Evolutionary conservation across 192 early-diverging fungal species (phyloP).

Genomic region (Entomortierella chlamydospora): DNA sequence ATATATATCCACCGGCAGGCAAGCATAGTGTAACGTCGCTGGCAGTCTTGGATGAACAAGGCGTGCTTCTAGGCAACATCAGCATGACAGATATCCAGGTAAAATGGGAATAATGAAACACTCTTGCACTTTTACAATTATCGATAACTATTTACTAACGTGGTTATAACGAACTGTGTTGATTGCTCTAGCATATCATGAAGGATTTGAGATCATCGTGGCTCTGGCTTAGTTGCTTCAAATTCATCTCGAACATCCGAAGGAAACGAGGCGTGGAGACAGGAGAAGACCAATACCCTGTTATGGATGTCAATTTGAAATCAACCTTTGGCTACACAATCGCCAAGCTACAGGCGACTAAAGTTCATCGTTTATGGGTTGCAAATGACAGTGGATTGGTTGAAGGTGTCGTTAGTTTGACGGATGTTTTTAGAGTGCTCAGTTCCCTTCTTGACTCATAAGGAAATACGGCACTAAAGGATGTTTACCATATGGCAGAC

Average conservation of each 20-base stretch:
- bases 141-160: too few species aligned
- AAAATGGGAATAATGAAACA: too few species aligned
- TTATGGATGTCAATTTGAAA: slow-evolving; percentile 78
- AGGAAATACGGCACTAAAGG: too few species aligned
- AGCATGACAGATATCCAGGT: slow-evolving; percentile 78
- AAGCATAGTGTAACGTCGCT: slow-evolving; percentile 59
- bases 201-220: slow-evolving; percentile 47
- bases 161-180: neutral
- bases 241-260: slow-evolving; percentile 42
- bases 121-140: too few species aligned
- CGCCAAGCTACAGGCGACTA: slow-evolving; percentile 83
- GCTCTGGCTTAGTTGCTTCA: slow-evolving; percentile 50
- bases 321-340: slow-evolving; percentile 78
- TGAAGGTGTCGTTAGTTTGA: slow-evolving; percentile 80
- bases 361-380: slow-evolving; percentile 86
- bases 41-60: slow-evolving; percentile 65
- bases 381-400: slow-evolving; percentile 61
- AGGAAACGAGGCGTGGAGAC: slow-evolving; percentile 28
- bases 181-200: slow-evolving; percentile 27
- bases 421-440: slow-evolving; percentile 79
- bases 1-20: slow-evolving; percentile 14
- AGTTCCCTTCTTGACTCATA: slow-evolving; percentile 18
- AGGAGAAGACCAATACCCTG: slow-evolving; percentile 68
- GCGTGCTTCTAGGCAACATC: slow-evolving; percentile 70
- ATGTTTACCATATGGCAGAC: too few species aligned